Base-by-base conservation (phyloP, 805 yeast genomes). In the Sugiyamaella smithiae region DNA sequence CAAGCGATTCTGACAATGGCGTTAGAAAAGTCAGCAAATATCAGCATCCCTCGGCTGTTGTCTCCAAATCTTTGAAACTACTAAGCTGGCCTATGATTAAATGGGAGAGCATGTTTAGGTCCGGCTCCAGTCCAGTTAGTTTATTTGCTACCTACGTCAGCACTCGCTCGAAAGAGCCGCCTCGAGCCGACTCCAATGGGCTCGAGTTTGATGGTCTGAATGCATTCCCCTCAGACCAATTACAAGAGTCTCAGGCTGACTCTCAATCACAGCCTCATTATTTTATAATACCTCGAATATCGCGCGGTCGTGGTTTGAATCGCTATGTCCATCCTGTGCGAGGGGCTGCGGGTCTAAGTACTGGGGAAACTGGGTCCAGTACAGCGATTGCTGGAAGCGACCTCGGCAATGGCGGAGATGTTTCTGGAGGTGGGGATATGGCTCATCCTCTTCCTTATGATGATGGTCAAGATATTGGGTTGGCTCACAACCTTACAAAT, bases 111-210 rank as follows among this genome's bases (percentile, higher is more conserved):
- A 23, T 44, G 4, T 33, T 44, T 11, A 23, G 47, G 3, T 11
- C 35, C 8, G 47, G 41, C 2, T 22, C 47, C 9, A 44, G 47
- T 20, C 47, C 47, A 14, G 41, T 19, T 16, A 35, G 41, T 23
- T 23, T 44, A 16, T 44, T 38, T 28, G 35, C 47, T 5, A 35
- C 29, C 14, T 40, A 31, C 7, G 38, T 35, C 12, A 35, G 36
- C 36, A 14, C 45, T n/a, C 33, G 45, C 7, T 26, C 36, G 11
- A 14, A 26, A 5, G 36, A 41, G 38, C 38, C 50, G 16, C 22
- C 44, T 9, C 11, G 6, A 14, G 7, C 17, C 17, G 32, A 23
- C 3, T 24, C 43, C 5, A 11, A 26, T 8, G 29, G 11, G 7
- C 11, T 26, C 9, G 7, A 7, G 11, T 7, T 7, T 26, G 29